These are phyloP conservation scores for Akanthomyces uredinophilus DNA, from an alignment of 2,329 filamentous ascomycete genomes.

Conservation along the genomic window DNA sequence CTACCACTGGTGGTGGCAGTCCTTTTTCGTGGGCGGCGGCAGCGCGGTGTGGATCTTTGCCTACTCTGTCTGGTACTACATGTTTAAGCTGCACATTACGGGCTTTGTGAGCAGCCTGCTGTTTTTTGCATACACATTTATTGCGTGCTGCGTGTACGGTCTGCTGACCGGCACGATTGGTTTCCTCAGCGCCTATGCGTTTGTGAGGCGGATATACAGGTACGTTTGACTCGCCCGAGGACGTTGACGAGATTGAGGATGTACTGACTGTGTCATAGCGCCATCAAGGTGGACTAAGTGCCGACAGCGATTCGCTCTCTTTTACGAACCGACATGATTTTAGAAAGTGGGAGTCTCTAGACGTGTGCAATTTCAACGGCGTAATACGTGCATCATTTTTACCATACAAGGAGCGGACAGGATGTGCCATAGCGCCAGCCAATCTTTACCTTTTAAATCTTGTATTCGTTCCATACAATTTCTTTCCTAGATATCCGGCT, in stretches of 20 bases:
- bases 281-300: constrained; percentile 45
- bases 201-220: constrained; percentile 75
- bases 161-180: constrained; percentile 78
- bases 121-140: constrained; percentile 80
- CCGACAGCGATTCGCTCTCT: background rate
- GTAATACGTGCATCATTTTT: background rate
- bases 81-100: constrained; percentile 71
- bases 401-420: background rate
- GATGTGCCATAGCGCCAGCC: background rate
- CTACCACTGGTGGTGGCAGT: constrained; percentile 91
- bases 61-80: constrained; percentile 82
- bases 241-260: constrained; percentile 1
- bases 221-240: constrained; percentile 1
- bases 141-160: constrained; percentile 77
- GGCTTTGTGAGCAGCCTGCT: constrained; percentile 74
- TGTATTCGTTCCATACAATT: background rate
- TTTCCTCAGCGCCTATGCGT: constrained; percentile 77
- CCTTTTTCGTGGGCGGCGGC: constrained; percentile 72
- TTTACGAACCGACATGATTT: constrained; percentile 9
- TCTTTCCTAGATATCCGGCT: background rate
- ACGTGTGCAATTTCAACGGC: constrained; percentile 2
- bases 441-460: background rate
- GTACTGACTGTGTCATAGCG: constrained; percentile 29
- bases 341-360: background rate
- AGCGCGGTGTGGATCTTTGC: constrained; percentile 76